These are phyloP conservation scores for Dalbergia oliveri DNA, from an alignment of 306 rosid species.

Conservation along the genomic window DNA sequence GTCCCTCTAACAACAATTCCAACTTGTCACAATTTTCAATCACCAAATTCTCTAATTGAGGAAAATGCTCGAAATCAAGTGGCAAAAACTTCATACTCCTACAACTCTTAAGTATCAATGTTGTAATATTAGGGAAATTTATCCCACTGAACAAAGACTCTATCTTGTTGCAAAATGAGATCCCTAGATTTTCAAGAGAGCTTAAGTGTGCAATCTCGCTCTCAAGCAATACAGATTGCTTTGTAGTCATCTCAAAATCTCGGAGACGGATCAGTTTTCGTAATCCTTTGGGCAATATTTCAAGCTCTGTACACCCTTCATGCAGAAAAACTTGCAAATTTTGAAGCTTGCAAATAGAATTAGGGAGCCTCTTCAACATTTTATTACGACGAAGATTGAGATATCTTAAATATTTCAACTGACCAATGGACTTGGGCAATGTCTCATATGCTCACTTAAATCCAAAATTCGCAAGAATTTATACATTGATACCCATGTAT, in stretches of 20 bases:
- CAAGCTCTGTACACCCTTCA: not conserved
- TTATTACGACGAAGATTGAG: slow-evolving; percentile 1
- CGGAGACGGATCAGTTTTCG: not conserved
- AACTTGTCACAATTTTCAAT: not conserved
- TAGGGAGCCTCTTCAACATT: not conserved
- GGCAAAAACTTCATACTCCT: not conserved
- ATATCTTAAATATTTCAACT: slow-evolving; percentile 32
- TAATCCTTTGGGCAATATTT: slow-evolving; percentile 15
- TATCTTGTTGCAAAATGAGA: not conserved
- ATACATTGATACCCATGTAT: not conserved
- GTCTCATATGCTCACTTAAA: slow-evolving; percentile 11
- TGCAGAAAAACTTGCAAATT: not conserved
- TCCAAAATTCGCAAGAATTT: slow-evolving; percentile 13
- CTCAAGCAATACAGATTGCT: not conserved
- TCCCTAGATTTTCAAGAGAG: not conserved
- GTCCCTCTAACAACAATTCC: not conserved
- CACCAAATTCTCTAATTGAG: not conserved
- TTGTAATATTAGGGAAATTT: not conserved
- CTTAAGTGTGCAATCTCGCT: not conserved
- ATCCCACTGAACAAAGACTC: not conserved
- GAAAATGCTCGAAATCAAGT: slow-evolving; percentile 2
- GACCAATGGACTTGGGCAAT: slow-evolving; percentile 16
- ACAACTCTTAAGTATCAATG: not conserved
- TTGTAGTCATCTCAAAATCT: not conserved
- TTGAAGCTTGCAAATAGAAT: slow-evolving; percentile 17